phyloP scores from a whole-genome alignment of 1,284 basidiomycete species.

The Apiotrichum akiyoshidainum region DNA sequence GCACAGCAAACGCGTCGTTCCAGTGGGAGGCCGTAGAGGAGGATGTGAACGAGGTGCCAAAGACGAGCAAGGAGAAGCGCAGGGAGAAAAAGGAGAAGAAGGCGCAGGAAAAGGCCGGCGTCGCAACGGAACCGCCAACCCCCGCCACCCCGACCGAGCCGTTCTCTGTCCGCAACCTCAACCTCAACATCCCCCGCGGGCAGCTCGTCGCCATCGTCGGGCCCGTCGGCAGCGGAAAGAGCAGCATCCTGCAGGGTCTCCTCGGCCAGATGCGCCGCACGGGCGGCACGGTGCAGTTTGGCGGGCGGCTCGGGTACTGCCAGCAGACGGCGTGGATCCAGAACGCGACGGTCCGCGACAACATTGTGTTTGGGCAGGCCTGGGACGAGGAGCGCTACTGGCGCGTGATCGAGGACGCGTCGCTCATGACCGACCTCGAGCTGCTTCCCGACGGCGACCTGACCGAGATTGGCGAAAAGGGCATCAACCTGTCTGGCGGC shows the following conservation, averaged over 20 bases:
- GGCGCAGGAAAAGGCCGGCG: neutral
- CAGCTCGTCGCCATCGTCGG: constrained; percentile 65
- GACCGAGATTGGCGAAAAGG: constrained; percentile 55
- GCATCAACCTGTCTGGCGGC: constrained; percentile 49
- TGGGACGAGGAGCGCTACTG: constrained; percentile 70
- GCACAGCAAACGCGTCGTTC: constrained; percentile 59
- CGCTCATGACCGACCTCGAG: constrained; percentile 65
- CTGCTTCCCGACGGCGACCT: constrained; percentile 69
- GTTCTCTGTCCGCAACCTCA: constrained; percentile 59
- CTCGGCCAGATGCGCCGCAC: constrained; percentile 69
- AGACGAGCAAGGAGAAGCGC: too few species aligned
- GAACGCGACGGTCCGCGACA: constrained; percentile 64
- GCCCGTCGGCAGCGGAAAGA: constrained; percentile 58
- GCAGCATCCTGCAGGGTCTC: constrained; percentile 63
- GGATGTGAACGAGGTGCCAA: neutral
- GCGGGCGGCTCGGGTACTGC: constrained; percentile 73
- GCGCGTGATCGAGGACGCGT: constrained; percentile 61
- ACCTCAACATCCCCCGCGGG: constrained; percentile 59
- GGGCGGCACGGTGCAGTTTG: constrained; percentile 59
- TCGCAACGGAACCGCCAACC: neutral
- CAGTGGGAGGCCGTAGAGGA: constrained; percentile 54
- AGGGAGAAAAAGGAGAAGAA: neutral
- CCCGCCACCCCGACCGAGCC: constrained; percentile 26
- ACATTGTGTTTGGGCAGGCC: constrained; percentile 63
- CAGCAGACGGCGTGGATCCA: constrained; percentile 80